Conservation (phyloP, 306 rosid genomes). For the Ormosia semicastrata region DNA sequence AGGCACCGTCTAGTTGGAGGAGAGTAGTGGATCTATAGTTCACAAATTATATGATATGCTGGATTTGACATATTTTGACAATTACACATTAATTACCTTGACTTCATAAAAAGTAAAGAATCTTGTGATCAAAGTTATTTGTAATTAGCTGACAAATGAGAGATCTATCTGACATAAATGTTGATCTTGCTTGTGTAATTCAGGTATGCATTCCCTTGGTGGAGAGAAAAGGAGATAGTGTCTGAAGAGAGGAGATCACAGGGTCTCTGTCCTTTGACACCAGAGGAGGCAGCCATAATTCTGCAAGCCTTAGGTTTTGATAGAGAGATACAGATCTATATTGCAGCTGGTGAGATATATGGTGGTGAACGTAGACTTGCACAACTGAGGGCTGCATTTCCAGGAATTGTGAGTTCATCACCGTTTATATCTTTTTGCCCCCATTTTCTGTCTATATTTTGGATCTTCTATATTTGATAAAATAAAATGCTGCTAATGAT, state of each 20-base stretch:
- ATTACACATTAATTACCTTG: neutral
- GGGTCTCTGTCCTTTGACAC: slow-evolving; percentile 95
- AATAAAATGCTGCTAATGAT: neutral
- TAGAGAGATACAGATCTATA: slow-evolving; percentile 73
- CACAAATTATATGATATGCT: neutral
- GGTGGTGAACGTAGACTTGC: slow-evolving; percentile 86
- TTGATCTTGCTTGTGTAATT: slow-evolving; percentile 20
- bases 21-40: neutral
- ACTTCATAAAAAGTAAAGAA: neutral
- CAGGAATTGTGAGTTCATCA: slow-evolving; percentile 60
- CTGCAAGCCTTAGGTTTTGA: slow-evolving; percentile 83
- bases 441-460: neutral
- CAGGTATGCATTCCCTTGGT: slow-evolving; percentile 93
- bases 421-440: neutral
- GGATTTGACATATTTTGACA: slow-evolving; percentile 12
- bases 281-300: slow-evolving; percentile 76
- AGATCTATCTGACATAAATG: slow-evolving; percentile 14
- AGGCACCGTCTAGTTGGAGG: slow-evolving; percentile 7
- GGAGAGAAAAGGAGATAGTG: slow-evolving; percentile 97
- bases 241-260: slow-evolving; percentile 83
- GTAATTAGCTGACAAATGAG: slow-evolving; percentile 1
- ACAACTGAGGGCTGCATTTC: slow-evolving; percentile 74
- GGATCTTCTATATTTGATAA: neutral
- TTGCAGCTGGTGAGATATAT: slow-evolving; percentile 97
- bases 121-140: neutral